phyloP scores from a whole-genome alignment of 75 land plant species.

The Larix kaempferi region DNA sequence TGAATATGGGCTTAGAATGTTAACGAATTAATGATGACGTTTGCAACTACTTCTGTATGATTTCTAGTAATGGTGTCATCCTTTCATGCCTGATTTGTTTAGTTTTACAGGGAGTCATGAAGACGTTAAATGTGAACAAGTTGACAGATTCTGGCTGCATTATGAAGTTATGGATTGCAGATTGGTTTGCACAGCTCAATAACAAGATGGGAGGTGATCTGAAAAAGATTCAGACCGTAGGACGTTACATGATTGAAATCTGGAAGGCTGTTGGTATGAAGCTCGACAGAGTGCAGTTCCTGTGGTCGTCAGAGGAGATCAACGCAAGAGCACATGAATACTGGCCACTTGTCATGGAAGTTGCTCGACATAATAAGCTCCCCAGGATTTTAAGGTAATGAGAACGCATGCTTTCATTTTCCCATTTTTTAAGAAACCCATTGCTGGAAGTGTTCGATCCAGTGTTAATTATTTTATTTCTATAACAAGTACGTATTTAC shows the following conservation, averaged over 20 bases:
- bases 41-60: neutral
- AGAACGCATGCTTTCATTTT: neutral
- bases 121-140: conserved; percentile 88
- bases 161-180: conserved; percentile 94
- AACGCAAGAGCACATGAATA: conserved; percentile 71
- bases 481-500: neutral
- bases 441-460: neutral
- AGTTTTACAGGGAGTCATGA: conserved; percentile 79
- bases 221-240: conserved; percentile 80
- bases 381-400: conserved; percentile 70
- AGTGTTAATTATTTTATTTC: neutral
- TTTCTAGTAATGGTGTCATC: neutral
- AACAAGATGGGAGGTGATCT: conserved; percentile 96
- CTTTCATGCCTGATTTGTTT: neutral
- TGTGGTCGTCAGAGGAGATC: conserved; percentile 97
- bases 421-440: neutral
- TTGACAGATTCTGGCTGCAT: conserved; percentile 75
- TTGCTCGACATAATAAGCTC: conserved; percentile 79
- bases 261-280: conserved; percentile 97
- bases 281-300: conserved; percentile 68
- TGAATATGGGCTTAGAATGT: neutral
- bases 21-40: neutral
- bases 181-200: conserved; percentile 99
- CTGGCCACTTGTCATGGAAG: conserved; percentile 98
- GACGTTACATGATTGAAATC: conserved; percentile 79